Evolutionary conservation across 257 asterid species (phyloP), one percentile per base, ranked within the genome.

Genomic region (Dorcoceras hygrometricum): DNA sequence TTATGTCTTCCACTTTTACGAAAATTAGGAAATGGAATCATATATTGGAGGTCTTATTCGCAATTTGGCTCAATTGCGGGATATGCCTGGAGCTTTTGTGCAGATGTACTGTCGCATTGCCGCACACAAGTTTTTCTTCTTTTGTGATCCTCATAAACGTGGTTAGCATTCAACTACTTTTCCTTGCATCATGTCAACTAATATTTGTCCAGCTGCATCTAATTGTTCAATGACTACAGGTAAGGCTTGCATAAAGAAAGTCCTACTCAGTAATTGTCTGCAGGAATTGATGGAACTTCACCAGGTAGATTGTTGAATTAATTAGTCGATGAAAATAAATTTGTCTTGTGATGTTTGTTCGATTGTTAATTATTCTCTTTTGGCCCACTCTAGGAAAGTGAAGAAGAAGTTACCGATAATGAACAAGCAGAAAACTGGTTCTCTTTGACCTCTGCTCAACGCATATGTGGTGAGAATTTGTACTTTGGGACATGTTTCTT

Each of bases 381-480:
- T 72, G 32, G 54, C 69, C 69, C 74, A 26, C 75, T 16, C 67
- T 77, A 94, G 99, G 99, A 94, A 87, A 88, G 89, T 57, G 98
- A 90, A 80, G 99, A 94, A 82, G 99, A 94, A 80, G 99, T 90
- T 62, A 89, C 96, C 2, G 99, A 94, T 77, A 86, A 96, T 61
- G 99, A 94, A 79, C 99, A 90, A 78, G 98, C 98, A 76, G 98
- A 94, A 76, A 94, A 94, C 82, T 94, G 99, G 99, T 94, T 94
- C 71, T 94, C 98, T 16, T 71, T 89, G 80, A 87, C 99, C 62
- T 90, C 99, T 82, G 98, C 98, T 53, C 96, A 90, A 70, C 92
- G 99, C 78, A 87, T 94, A 66, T 94, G 99, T 69, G 99, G 99
- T 90, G 57, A 67, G 95, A 81, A 64, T 60, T 69, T 72, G 27